These are phyloP conservation scores for Phalaenopsis equestris DNA, from an alignment of 106 monocot genomes.

Conservation along the genomic window DNA sequence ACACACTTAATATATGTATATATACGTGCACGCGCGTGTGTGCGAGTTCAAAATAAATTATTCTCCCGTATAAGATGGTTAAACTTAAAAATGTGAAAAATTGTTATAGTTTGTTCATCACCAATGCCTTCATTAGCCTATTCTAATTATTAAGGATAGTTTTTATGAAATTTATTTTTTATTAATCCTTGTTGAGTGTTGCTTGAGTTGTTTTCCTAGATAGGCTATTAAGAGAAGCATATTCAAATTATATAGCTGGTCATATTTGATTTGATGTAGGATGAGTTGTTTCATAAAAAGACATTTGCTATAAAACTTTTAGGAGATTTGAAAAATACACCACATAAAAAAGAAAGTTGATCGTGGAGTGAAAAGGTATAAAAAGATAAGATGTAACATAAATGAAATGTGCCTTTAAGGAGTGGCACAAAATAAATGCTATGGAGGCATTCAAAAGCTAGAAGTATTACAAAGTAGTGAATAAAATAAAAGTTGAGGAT, in stretches of 20 bases:
- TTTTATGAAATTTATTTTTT: background rate
- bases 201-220: background rate
- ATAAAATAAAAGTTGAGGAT: background rate
- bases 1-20: no score
- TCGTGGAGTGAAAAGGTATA: background rate
- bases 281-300: background rate
- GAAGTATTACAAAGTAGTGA: background rate
- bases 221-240: background rate
- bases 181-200: background rate
- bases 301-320: background rate
- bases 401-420: background rate
- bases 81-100: background rate
- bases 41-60: no score
- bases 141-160: background rate
- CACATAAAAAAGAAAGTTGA: background rate
- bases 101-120: background rate
- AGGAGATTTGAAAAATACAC: background rate
- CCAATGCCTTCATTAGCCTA: background rate
- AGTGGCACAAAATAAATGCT: background rate
- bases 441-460: background rate
- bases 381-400: background rate
- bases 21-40: no score
- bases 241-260: background rate
- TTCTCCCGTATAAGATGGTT: background rate
- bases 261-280: background rate